Conservation (phyloP, 139 green algal species). For the Haematococcus lacustris region DNA sequence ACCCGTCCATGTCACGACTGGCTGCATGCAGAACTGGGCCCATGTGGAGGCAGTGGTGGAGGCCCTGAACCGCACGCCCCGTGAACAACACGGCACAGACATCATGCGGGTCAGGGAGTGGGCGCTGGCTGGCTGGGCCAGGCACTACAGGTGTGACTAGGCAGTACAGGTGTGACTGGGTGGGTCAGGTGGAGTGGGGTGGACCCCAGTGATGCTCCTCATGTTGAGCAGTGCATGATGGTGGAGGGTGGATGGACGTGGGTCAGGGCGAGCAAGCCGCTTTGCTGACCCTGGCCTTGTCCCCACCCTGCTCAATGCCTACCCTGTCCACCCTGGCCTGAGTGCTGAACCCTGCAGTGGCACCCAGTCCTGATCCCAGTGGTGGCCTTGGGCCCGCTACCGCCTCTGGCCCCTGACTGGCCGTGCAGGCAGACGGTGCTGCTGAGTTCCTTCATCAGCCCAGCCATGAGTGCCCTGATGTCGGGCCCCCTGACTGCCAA, state of each 20-base stretch:
- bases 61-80: conserved; percentile 75
- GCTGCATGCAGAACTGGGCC: conserved; percentile 48
- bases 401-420: not conserved
- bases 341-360: too few relatives aligned
- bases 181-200: not conserved
- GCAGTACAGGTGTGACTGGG: too few relatives aligned
- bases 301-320: too few relatives aligned
- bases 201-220: not conserved
- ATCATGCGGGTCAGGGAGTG: conserved; percentile 78
- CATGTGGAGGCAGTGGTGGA: conserved; percentile 72
- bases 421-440: conserved; percentile 79
- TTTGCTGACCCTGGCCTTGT: too few relatives aligned
- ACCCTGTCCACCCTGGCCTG: too few relatives aligned
- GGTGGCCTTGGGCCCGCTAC: too few relatives aligned
- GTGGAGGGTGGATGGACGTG: not conserved
- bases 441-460: conserved; percentile 58
- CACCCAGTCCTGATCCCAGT: too few relatives aligned
- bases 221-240: not conserved
- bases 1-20: too few relatives aligned
- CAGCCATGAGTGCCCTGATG: conserved; percentile 76
- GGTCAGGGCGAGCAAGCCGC: not conserved
- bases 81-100: conserved; percentile 75
- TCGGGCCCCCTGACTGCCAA: conserved; percentile 33
- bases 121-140: conserved; percentile 32
- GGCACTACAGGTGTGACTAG: conserved; percentile 41